Conservation (phyloP, 108 stramenopile genomes). For the Nitzschia sp. region DNA sequence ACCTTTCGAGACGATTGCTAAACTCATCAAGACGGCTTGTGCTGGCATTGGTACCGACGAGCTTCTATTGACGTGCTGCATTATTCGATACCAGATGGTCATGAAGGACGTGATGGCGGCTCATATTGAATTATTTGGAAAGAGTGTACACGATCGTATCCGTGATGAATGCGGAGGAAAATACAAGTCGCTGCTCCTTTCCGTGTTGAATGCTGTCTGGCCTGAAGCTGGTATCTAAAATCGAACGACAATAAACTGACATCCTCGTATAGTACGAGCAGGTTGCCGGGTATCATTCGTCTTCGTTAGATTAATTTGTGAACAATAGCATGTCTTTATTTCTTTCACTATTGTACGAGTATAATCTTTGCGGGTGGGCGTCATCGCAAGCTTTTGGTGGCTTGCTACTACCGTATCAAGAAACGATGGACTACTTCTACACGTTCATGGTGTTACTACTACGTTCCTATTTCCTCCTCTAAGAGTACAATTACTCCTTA, state of each 20-base stretch:
- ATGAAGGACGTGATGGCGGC: slow-evolving; percentile 39
- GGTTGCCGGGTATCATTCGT: neutral
- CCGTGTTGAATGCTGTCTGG: slow-evolving; percentile 58
- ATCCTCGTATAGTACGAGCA: too few species aligned
- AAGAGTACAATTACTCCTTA: neutral
- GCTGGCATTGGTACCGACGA: slow-evolving; percentile 71
- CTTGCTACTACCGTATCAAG: too few species aligned
- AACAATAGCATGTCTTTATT: neutral
- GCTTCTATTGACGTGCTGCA: slow-evolving; percentile 47
- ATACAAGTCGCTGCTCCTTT: slow-evolving; percentile 47
- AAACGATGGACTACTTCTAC: too few species aligned
- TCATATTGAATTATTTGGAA: slow-evolving; percentile 57
- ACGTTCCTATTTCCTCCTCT: neutral
- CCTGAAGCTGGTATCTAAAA: slow-evolving; percentile 41
- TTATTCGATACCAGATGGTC: slow-evolving; percentile 61
- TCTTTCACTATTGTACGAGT: neutral
- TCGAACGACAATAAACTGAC: too few species aligned
- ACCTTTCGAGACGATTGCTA: slow-evolving; percentile 58
- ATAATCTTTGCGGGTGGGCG: neutral
- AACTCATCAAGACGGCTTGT: slow-evolving; percentile 64
- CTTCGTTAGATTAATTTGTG: neutral
- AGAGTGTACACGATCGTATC: slow-evolving; percentile 65
- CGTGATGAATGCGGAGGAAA: slow-evolving; percentile 49
- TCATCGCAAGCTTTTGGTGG: too few species aligned
- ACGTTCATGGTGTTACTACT: too few species aligned